Evolutionary conservation across 345 rosid genomes (phyloP), one percentile per base, ranked within the genome.

Genomic region (Kernera saxatilis): DNA sequence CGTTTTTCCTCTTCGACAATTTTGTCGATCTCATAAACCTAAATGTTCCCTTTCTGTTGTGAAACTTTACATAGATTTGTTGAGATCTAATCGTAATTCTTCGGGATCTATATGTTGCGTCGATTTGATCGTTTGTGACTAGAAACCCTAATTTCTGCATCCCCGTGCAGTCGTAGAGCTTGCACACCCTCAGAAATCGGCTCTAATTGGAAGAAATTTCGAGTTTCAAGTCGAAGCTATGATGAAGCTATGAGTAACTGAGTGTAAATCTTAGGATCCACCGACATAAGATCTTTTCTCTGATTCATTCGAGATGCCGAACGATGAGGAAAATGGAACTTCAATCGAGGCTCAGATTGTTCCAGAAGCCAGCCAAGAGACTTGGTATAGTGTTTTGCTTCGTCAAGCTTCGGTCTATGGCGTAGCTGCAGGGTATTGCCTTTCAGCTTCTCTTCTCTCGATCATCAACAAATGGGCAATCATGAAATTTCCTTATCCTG

Each of bases 381-480:
- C 85, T 36, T 86, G 86, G 91, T 82, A 69, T 17, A 73, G 61
- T 66, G 44, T 11, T 50, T 67, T 92, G 26, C 83, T 84, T 26
- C 85, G 77, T 69, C 88, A 86, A 62, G 87, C 83, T 19, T 88
- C 81, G 4, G 69, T 91, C 25, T 89, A 89, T 67, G 98, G 99
- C 17, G 55, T 94, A 25, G 98, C 96, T 36, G 88, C 90, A 0
- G 98, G 98, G 4, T 94, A 94, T 68, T 91, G 99, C 72, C 69
- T 91, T 69, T 91, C 99, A 17, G 98, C 98, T n/a, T 87, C 96
- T 41, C 80, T 94, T 62, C 95, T 91, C 56, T 94, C 98, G 8
- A 89, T 94, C 80, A 91, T 94, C 81, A 91, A 94, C 82, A 94
- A 94, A 81, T 94, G 97, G 98, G 98, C 99, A 8, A 71, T 94